Evolutionary conservation across 225 moss, liverwort and hornwort species (phyloP).

Genomic region (Neckera pumila): DNA sequence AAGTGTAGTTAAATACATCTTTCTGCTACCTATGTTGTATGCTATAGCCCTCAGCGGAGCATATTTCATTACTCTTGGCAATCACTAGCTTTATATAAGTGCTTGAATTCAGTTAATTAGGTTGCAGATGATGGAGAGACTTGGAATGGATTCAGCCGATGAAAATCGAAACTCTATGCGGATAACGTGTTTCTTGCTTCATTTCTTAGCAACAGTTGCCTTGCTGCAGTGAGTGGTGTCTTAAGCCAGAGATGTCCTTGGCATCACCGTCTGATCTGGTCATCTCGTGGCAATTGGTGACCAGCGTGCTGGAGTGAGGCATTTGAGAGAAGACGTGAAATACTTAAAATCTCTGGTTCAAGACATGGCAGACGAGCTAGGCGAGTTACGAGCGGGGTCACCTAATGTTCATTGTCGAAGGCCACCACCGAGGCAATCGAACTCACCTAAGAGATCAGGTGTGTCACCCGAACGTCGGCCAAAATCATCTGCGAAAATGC

Average conservation of each 20-base stretch:
- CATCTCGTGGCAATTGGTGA: conserved; percentile 2
- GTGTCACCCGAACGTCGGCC: conserved; percentile 30
- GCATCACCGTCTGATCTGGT: background rate
- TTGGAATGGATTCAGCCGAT: background rate
- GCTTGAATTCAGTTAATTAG: background rate
- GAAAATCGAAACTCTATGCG: background rate
- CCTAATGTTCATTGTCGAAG: conserved; percentile 26
- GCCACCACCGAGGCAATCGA: conserved; percentile 7
- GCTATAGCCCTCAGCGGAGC: background rate
- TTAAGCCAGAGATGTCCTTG: background rate
- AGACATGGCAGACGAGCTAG: conserved; percentile 36
- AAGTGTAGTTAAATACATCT: background rate
- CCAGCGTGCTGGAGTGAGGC: conserved; percentile 27
- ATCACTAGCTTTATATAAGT: background rate
- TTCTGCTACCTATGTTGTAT: background rate
- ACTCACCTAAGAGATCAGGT: conserved; percentile 28
- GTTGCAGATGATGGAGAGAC: background rate
- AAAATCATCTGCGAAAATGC: conserved; percentile 26
- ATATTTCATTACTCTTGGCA: background rate
- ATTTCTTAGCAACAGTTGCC: background rate
- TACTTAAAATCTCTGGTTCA: conserved; percentile 24
- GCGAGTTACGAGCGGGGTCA: conserved; percentile 18
- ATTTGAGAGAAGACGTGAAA: conserved; percentile 38
- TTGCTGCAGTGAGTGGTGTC: background rate
- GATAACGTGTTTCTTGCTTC: background rate